Conservation (phyloP, 1,284 basidiomycete species). For the Schizopora paradoxa region DNA sequence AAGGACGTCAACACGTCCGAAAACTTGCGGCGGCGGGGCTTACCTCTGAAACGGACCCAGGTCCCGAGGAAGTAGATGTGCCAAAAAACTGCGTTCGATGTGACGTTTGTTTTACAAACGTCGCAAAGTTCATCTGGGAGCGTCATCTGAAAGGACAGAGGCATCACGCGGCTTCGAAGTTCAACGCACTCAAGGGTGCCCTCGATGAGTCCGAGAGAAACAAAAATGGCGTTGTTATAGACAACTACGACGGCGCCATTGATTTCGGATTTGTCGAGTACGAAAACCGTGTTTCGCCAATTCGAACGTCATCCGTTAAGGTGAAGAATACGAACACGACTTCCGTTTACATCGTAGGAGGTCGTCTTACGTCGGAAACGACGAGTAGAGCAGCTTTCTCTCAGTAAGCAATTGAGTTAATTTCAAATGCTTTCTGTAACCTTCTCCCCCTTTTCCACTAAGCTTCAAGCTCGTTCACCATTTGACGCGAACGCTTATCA, state of each 20-base stretch:
- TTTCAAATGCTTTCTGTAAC: conserved; percentile 23
- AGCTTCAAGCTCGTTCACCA: conserved; percentile 13
- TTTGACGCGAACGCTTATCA: conserved; percentile 18
- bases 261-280: conserved; percentile 8
- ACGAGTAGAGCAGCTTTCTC: not conserved
- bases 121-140: not conserved
- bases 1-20: not conserved
- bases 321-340: conserved; percentile 1
- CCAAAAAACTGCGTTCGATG: not conserved
- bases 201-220: conserved; percentile 29
- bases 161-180: not conserved
- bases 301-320: not conserved
- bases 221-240: conserved; percentile 33
- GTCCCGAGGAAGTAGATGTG: not conserved
- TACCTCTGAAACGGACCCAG: not conserved
- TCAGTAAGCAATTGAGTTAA: not conserved
- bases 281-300: not conserved
- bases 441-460: conserved; percentile 29
- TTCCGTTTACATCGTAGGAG: not conserved
- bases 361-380: not conserved
- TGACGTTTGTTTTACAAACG: conserved; percentile 2
- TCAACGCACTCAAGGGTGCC: not conserved
- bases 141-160: conserved; percentile 2
- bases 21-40: not conserved
- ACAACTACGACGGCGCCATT: conserved; percentile 24